These are phyloP conservation scores for Lipomyces mesembrius DNA, from an alignment of 805 yeast genomes.

Conservation along the genomic window DNA sequence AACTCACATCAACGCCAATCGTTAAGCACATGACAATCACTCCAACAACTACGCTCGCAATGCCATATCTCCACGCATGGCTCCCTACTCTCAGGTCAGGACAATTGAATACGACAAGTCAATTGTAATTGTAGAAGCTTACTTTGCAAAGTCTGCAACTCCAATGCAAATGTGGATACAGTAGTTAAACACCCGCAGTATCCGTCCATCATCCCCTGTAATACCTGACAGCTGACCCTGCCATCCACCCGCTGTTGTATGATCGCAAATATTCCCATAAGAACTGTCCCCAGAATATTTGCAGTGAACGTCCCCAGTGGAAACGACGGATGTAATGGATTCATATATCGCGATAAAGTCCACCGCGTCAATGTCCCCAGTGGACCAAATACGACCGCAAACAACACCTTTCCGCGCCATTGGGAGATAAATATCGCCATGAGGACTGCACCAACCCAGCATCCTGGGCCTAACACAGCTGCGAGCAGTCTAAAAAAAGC, in stretches of 20 bases:
- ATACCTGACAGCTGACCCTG: constrained; percentile 29
- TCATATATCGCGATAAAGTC: constrained; percentile 31
- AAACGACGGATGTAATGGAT: constrained; percentile 27
- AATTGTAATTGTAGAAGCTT: not conserved
- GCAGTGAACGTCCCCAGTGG: constrained; percentile 40
- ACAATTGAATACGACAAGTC: not conserved
- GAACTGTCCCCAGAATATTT: constrained; percentile 37
- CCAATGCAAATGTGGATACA: constrained; percentile 39
- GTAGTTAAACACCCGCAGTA: constrained; percentile 40
- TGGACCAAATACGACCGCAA: constrained; percentile 38
- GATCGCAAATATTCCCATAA: constrained; percentile 28
- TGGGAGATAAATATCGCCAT: constrained; percentile 31
- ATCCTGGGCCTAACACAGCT: constrained; percentile 30
- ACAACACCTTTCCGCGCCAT: constrained; percentile 38
- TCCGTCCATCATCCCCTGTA: constrained; percentile 38
- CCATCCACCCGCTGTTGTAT: constrained; percentile 22
- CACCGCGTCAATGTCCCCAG: constrained; percentile 38
- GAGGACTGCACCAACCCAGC: constrained; percentile 38
- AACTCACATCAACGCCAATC: constrained; percentile 23
- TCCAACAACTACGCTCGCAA: constrained; percentile 22
- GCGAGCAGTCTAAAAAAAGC: constrained; percentile 15
- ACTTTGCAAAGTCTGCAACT: constrained; percentile 29
- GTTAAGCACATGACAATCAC: constrained; percentile 26
- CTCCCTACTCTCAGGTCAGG: constrained; percentile 1
- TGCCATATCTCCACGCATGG: constrained; percentile 32